These are phyloP conservation scores for Begonia loranthoides DNA, from an alignment of 306 rosid genomes.

Conservation along the genomic window DNA sequence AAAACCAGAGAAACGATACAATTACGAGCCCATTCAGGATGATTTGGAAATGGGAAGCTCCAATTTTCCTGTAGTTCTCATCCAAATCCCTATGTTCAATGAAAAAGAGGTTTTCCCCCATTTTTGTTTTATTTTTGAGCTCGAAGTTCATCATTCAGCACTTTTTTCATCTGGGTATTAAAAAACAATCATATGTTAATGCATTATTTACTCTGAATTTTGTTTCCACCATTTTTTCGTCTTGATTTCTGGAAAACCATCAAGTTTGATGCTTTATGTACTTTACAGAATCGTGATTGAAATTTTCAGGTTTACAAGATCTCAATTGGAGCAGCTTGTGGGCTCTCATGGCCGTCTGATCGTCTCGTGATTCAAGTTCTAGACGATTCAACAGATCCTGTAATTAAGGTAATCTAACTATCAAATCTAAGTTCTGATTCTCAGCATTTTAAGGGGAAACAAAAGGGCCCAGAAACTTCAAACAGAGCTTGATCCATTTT, in stretches of 20 bases:
- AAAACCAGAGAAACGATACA: constrained; percentile 44
- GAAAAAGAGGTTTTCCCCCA: constrained; percentile 36
- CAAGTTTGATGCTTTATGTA: not conserved
- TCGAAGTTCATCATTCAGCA: not conserved
- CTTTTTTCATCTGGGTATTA: not conserved
- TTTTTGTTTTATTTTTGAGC: not conserved
- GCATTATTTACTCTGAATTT: too few species aligned
- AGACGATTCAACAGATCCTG: constrained; percentile 52
- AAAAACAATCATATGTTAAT: too few species aligned
- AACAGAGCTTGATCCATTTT: not conserved
- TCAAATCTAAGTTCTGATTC: not conserved
- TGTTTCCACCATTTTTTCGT: not conserved
- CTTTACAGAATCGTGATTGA: not conserved
- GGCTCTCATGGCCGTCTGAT: constrained; percentile 53
- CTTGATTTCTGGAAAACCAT: constrained; percentile 2
- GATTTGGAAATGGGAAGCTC: constrained; percentile 38
- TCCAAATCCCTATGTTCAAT: constrained; percentile 59
- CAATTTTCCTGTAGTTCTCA: constrained; percentile 40
- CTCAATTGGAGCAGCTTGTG: constrained; percentile 59
- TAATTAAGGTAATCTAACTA: constrained; percentile 24
- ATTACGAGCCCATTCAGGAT: constrained; percentile 23
- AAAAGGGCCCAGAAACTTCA: not conserved
- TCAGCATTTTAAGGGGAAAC: not conserved
- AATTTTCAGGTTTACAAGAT: constrained; percentile 41
- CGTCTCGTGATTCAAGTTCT: constrained; percentile 61